Base-by-base conservation (phyloP, 2,329 filamentous ascomycete species). In the Ophiocordyceps robertsii region DNA sequence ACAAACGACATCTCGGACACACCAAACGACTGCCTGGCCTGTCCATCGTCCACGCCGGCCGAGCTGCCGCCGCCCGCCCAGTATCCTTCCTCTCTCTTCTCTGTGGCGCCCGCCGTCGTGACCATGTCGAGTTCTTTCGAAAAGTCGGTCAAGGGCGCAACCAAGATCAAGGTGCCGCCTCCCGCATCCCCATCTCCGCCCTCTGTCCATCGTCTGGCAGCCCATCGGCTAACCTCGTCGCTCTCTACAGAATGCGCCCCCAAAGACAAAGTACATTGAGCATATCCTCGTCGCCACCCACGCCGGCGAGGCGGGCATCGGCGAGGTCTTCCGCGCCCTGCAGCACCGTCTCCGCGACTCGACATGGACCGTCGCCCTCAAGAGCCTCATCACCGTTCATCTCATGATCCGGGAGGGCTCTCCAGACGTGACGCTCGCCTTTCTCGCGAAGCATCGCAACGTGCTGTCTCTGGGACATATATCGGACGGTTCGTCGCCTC, bases 311-410 rank as follows among this genome's bases (percentile, higher is more conserved):
- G 84, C 86, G 42, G 92, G 90, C 51, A 87, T 98, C 46, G 90
- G 82, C 46, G 92, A 98, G 67, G 85, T 98, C 57, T 96, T 98
- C 62, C 82, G 92, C 47, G 86, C 88, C 36, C 70, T 98, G 43
- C 88, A 93, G 59, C 79, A 87, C 60, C 80, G 92, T 41, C 66
- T 98, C 51, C 82, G 88, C 59, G 92, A 98, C 62, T 90, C 90
- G 52, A 95, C 92, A 71, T 98, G 92, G 92, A 98, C 92, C n/a
- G 88, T 96, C 44, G 90, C 95, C 50, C 95, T 95, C 80, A 98
- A 98, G 70, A 82, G 87, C 54, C 71, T 98, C 51, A 95, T 96
- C 54, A 92, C 94, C 39, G 80, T 94, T 38, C 92, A 98, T 62
- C 69, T 96, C 47, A 96, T 98, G 92, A 92, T 98, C 59, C 79